phyloP scores from a whole-genome alignment of 2,329 filamentous ascomycete species.

The Mariannaea sp. region DNA sequence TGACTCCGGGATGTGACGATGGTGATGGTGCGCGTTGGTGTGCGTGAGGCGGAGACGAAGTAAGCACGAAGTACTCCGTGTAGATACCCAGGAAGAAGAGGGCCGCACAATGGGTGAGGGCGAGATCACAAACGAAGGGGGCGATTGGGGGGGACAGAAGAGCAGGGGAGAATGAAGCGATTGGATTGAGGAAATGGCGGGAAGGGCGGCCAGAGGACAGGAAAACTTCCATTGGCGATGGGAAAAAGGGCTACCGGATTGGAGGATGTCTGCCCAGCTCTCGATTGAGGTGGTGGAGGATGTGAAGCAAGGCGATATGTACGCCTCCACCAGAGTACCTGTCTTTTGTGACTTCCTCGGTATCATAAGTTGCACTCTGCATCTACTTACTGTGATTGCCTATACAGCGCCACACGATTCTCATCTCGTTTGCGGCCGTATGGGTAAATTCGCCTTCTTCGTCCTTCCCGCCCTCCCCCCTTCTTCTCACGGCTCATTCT shows the following conservation, averaged over 20 bases:
- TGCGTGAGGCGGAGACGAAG: neutral
- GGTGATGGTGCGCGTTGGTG: constrained; percentile 17
- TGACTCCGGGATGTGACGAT: constrained; percentile 19
- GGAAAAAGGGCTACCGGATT: constrained; percentile 6
- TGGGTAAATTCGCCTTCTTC: no score
- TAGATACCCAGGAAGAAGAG: neutral
- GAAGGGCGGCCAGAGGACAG: constrained; percentile 2
- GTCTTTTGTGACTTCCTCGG: no score
- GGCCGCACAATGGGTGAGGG: neutral
- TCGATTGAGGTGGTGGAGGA: constrained; percentile 6
- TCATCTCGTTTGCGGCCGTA: no score
- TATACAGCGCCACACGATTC: no score
- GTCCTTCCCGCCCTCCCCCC: neutral
- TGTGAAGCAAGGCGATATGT: neutral
- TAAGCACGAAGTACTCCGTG: no score
- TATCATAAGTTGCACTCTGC: no score
- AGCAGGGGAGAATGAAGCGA: neutral
- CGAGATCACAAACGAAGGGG: neutral
- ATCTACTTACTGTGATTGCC: no score
- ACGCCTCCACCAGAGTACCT: no score
- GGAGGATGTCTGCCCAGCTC: constrained; percentile 3
- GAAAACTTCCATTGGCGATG: constrained; percentile 1
- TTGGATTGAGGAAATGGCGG: constrained; percentile 1
- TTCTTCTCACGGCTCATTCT: neutral
- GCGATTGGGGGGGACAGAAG: neutral